Evolutionary conservation across 2,329 filamentous ascomycete species (phyloP).

Genomic region (Ustilaginoidea virens): DNA sequence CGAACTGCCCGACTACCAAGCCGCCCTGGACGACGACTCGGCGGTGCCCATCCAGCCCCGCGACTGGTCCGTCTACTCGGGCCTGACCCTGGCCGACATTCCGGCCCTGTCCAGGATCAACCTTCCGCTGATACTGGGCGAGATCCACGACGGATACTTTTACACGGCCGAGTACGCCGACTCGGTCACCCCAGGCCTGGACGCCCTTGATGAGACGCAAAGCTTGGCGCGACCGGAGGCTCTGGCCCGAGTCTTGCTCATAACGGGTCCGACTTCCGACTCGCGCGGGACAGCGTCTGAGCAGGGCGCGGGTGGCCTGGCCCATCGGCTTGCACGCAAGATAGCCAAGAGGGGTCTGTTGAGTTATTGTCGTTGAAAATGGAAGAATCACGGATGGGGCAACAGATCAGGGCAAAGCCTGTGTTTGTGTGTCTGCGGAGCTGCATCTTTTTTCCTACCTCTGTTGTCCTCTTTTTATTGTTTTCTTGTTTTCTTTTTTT

Average conservation of each 20-base stretch:
- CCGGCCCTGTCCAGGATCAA: conserved; percentile 6
- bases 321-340: conserved; percentile 1
- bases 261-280: background rate
- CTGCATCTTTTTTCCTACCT: no score
- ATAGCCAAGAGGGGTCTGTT: conserved; percentile 1
- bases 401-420: no score
- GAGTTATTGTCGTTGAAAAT: no score
- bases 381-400: no score
- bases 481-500: background rate
- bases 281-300: background rate
- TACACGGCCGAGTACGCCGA: conserved; percentile 6
- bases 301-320: background rate
- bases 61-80: conserved; percentile 7
- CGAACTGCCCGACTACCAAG: conserved; percentile 6
- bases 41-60: conserved; percentile 6
- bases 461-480: background rate
- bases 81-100: conserved; percentile 7
- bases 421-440: no score
- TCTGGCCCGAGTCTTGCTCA: conserved; percentile 4
- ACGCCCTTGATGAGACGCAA: conserved; percentile 2
- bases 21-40: conserved; percentile 13
- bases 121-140: conserved; percentile 6
- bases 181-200: conserved; percentile 2
- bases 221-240: conserved; percentile 1
- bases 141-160: conserved; percentile 6